Evolutionary conservation across 169 alveolate species (phyloP).

Genomic region (Pseudocohnilembus persalinus): DNA sequence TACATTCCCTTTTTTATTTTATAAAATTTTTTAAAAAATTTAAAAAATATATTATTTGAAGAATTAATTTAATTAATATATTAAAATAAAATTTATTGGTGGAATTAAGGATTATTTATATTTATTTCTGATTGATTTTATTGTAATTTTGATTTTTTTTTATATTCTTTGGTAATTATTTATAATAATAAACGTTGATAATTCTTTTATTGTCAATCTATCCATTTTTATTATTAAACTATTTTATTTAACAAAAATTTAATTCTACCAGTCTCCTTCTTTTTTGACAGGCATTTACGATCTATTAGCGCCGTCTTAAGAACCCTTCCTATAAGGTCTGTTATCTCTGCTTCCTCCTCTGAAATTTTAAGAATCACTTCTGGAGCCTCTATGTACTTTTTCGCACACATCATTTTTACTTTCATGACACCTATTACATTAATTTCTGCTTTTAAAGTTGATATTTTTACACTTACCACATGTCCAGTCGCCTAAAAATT

Average conservation of each 20-base stretch:
- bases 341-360: background rate
- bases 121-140: too few relatives aligned
- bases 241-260: too few relatives aligned
- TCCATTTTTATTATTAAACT: background rate
- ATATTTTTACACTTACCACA: background rate
- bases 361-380: background rate
- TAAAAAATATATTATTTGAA: too few relatives aligned
- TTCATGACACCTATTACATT: background rate
- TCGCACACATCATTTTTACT: background rate
- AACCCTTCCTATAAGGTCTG: background rate
- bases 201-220: too few relatives aligned
- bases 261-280: background rate
- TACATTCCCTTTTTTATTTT: background rate
- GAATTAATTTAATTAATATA: too few relatives aligned
- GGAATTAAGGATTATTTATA: too few relatives aligned
- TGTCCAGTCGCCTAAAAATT: background rate
- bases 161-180: background rate
- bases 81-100: too few relatives aligned
- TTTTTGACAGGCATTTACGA: background rate
- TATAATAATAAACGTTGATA: too few relatives aligned
- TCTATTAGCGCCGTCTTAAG: background rate
- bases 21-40: too few relatives aligned
- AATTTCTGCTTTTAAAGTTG: background rate
- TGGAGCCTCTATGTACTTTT: background rate
- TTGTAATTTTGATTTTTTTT: background rate